Evolutionary conservation across 192 early-diverging fungal species (phyloP), one percentile per base, ranked within the genome.

Genomic region (Backusella circina): DNA sequence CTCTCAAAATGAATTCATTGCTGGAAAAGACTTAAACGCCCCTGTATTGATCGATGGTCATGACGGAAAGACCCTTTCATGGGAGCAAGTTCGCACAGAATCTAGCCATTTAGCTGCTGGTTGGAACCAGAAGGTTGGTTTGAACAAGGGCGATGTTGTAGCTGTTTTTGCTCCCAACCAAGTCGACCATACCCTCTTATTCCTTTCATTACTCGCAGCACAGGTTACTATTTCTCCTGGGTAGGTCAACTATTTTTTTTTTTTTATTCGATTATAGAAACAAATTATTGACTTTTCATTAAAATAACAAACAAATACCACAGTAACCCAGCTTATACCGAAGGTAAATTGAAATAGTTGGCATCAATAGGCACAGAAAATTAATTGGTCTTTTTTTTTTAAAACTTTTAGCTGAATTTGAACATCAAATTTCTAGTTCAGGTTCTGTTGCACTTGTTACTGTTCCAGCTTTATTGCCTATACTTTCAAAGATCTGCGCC

Each of bases 161-260:
- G 92, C 87, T 33, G 78, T 94, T 15, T 86, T 91, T 44, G 79
- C 92, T 9, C 93, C 90, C 37, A 96, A 95, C 82, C 83, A 86
- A 44, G 87, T 88, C 77, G 89, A 92, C 38, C 75, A 90, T 23
- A 88, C 88, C 7, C 76, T 90, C 15, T 80, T 92, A 35, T 91
- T 90, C 38, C 82, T 88, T 38, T 79, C 77, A 5, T 33, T 79
- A 32, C 83, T 93, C 8, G 87, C 88, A 77, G 87, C 88, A n/a
- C 89, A 92, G n/a, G 87, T 88, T 18, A 83, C 90, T 5, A 85
- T 94, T 32, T 91, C 92, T 0, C 89, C 90, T 21, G 89, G 89
- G 74, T 75, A 75, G 38, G 38, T 36, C 10, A 5, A 39, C 7
- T 33, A 13, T 12, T 2, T 70, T 15, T 70, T 23, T 26, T 68